Base-by-base conservation (phyloP, 139 green algal species). In the Penium margaritaceum region DNA sequence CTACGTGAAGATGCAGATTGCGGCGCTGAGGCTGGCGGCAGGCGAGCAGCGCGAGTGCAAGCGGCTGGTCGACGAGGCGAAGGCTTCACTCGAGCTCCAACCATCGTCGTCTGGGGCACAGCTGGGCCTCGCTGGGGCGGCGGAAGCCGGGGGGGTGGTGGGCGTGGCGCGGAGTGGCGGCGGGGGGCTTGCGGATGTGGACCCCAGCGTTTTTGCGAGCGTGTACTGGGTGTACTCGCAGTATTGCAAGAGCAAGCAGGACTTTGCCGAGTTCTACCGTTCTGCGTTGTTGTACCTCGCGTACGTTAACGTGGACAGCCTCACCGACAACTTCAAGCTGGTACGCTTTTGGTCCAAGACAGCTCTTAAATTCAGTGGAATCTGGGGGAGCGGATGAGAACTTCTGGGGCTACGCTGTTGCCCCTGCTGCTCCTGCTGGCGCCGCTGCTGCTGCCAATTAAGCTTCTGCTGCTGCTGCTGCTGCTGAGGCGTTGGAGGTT, bases 251-350 rank as follows among this genome's bases (percentile, higher is more conserved):
- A 61, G 81, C 6, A 72, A 89, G 73, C 78, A 88, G 67, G 81
- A 95, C 69, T 97, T 91, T 77, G 91, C 88, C 0, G 88, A 90
- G 60, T 99, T 95, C 83, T 97, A 95, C 88, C 76, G 82, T 54
- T 84, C 72, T 43, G 80, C 84, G 30, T 76, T 95, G 58, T 79
- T 93, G 74, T 98, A 98, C 83, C 82, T 99, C 27, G 89, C 90
- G 1, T 98, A 90, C 79, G 88, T 95, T 2, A 88, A 84, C 17
- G 86, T 84, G 2, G 91, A 97, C 38, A 82, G 30, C 6, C 85
- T 98, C 62, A 83, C 85, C 30, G 65, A 84, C 5, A 85, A 92
- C 35, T 90, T 76, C 88, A 81, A 90, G 87, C 58, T 79, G 69
- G 75, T 82, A 54, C 77, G 75, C 9, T 47, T 19, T 36, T 62